Conservation (phyloP, 148 eudicot genomes). For the Cornus florida region DNA sequence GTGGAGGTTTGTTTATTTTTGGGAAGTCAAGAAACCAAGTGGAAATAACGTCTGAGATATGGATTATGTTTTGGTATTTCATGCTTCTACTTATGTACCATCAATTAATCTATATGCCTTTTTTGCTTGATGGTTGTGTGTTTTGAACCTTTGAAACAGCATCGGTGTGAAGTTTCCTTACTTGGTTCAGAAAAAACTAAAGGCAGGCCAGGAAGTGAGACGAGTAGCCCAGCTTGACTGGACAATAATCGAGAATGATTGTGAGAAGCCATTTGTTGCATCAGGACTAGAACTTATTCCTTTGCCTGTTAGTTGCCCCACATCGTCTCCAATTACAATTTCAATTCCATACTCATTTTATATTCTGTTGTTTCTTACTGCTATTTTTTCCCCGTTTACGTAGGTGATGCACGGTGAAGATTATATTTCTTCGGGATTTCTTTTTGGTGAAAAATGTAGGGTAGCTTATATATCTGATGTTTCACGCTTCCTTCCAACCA, state of each 20-base stretch:
- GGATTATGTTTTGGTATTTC: not conserved
- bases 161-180: constrained; percentile 79
- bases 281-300: constrained; percentile 78
- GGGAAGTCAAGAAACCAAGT: no score
- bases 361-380: constrained; percentile 9
- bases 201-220: constrained; percentile 88
- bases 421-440: constrained; percentile 84
- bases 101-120: not conserved
- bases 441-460: constrained; percentile 69
- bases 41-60: no score
- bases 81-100: not conserved
- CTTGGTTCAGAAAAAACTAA: constrained; percentile 67
- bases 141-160: constrained; percentile 43
- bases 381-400: constrained; percentile 3
- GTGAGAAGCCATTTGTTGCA: constrained; percentile 70
- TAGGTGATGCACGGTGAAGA: constrained; percentile 99
- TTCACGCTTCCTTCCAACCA: constrained; percentile 73
- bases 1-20: no score
- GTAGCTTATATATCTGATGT: constrained; percentile 91
- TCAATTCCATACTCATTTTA: constrained; percentile 2
- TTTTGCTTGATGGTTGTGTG: not conserved
- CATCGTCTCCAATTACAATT: constrained; percentile 10
- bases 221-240: constrained; percentile 89
- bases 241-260: constrained; percentile 73
- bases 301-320: constrained; percentile 63